A percentile compares a stretch with the other conserved stretches of the same genome.
These are phyloP conservation scores for Aspergillus calidoustus DNA, from an alignment of 2,329 filamentous ascomycete genomes.

Conservation along the genomic window DNA sequence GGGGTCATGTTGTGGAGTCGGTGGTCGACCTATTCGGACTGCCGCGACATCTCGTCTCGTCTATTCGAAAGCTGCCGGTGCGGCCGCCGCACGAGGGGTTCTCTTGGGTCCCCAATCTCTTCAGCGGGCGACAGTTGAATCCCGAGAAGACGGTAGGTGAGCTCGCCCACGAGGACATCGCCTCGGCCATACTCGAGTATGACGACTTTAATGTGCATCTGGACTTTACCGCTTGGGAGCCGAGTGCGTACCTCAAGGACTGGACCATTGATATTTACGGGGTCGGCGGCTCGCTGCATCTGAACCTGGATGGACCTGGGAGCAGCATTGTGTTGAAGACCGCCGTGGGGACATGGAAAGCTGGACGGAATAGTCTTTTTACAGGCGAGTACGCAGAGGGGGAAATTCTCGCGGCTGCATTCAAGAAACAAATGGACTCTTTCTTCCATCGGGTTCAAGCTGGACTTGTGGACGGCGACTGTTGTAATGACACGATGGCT, in stretches of 20 bases:
- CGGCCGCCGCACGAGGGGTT: neutral
- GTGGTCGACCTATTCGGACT: neutral
- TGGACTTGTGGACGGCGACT: neutral
- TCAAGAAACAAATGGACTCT: neutral
- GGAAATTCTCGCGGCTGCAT: neutral
- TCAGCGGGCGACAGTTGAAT: neutral
- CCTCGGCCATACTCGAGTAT: neutral
- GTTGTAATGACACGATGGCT: neutral
- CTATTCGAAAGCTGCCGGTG: neutral
- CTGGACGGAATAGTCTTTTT: neutral
- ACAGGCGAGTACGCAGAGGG: neutral
- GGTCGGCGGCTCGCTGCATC: neutral
- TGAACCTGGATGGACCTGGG: constrained; percentile 1
- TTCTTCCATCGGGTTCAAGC: neutral
- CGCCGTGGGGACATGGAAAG: neutral
- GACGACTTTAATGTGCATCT: neutral
- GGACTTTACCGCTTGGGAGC: constrained; percentile 1
- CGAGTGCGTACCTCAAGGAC: neutral
- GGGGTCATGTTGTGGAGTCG: neutral
- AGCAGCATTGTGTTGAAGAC: neutral
- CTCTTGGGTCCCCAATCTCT: neutral
- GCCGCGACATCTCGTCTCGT: neutral
- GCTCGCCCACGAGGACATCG: neutral
- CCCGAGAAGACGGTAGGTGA: neutral
- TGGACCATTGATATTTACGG: neutral